phyloP scores from a whole-genome alignment of 106 monocot genomes.

The Apostasia ramifera region DNA sequence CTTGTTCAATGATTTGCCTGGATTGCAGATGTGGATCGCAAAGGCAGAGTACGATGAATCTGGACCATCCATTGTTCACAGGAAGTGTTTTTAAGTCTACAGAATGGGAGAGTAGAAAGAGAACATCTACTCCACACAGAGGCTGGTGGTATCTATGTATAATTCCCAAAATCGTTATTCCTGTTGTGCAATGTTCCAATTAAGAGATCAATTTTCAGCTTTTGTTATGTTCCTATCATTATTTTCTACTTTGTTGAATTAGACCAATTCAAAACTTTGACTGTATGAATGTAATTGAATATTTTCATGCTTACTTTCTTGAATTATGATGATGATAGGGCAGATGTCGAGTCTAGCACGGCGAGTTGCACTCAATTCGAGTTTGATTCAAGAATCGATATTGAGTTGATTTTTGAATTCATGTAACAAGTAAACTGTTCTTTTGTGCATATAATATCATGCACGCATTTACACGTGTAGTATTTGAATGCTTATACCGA shows the following conservation, averaged over 20 bases:
- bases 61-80: conserved; percentile 1
- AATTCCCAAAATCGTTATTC: not conserved
- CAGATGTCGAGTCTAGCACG: too few species aligned
- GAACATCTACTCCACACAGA: not conserved
- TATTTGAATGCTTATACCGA: too few species aligned
- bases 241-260: not conserved
- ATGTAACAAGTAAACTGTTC: too few species aligned
- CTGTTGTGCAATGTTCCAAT: not conserved
- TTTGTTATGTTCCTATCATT: not conserved
- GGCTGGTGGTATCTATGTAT: not conserved
- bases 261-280: not conserved
- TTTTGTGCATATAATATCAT: too few species aligned
- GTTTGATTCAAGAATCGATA: too few species aligned
- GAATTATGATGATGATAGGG: not conserved
- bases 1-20: not conserved
- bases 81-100: not conserved
- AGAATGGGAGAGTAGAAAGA: not conserved
- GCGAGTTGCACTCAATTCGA: too few species aligned
- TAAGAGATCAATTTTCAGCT: not conserved
- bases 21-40: conserved; percentile 21
- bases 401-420: too few species aligned
- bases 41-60: conserved; percentile 25
- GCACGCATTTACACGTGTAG: too few species aligned
- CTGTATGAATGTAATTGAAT: not conserved
- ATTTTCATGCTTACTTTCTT: not conserved